These are phyloP conservation scores for Phytophthora pseudosyringae DNA, from an alignment of 352 stramenopile genomes.

Conservation along the genomic window DNA sequence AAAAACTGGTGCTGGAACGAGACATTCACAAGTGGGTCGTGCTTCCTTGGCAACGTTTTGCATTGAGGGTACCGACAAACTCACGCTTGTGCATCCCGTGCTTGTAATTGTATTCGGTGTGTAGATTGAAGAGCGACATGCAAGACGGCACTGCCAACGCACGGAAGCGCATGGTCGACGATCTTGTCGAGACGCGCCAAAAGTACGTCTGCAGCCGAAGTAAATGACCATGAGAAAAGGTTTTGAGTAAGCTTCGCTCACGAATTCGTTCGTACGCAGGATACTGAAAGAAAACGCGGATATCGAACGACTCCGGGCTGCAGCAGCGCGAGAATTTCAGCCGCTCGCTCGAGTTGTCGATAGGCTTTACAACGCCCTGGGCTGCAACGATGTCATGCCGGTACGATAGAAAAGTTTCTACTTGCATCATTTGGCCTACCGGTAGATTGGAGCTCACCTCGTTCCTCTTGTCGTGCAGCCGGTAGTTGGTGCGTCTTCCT, in stretches of 20 bases:
- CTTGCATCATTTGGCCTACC: neutral
- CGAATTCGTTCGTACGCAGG: constrained; percentile 29
- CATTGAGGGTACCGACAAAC: neutral
- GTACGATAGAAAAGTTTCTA: constrained; percentile 22
- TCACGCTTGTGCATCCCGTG: neutral
- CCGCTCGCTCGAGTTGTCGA: constrained; percentile 76
- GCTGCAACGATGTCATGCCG: constrained; percentile 83
- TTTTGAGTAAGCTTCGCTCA: neutral
- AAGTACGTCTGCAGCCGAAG: constrained; percentile 40
- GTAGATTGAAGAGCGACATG: constrained; percentile 62
- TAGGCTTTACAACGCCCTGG: constrained; percentile 76
- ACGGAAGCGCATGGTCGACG: constrained; percentile 75
- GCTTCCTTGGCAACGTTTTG: neutral
- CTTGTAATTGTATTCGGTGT: neutral
- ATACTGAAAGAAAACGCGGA: constrained; percentile 82
- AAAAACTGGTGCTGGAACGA: constrained; percentile 60
- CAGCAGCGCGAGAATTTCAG: constrained; percentile 70
- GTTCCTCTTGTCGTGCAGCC: constrained; percentile 20
- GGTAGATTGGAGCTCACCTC: neutral
- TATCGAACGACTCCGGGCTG: constrained; percentile 68
- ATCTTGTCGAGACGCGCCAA: constrained; percentile 73
- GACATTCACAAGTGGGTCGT: constrained; percentile 63
- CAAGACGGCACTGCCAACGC: constrained; percentile 71
- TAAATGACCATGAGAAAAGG: neutral
- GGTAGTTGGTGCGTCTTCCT: constrained; percentile 29